phyloP scores from a whole-genome alignment of 2,329 filamentous ascomycete species.

The Colletotrichum melonis region DNA sequence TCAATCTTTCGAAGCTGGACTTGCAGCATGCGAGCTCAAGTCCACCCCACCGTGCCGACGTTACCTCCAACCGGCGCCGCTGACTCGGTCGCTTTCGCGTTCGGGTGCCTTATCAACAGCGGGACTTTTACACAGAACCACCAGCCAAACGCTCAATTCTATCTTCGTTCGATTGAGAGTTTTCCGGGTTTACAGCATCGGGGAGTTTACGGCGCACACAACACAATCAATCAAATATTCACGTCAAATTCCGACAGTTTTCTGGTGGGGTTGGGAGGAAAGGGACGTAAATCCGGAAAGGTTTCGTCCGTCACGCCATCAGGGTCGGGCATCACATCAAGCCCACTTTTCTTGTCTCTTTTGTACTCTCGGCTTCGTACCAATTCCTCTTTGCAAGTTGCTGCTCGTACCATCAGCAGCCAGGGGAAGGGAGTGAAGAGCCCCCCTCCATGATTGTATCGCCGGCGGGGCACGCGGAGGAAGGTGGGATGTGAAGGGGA shows the following conservation, averaged over 20 bases:
- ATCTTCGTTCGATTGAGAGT: neutral
- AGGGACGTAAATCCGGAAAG: neutral
- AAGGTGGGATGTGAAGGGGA: neutral
- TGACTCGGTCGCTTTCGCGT: neutral
- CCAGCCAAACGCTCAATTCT: neutral
- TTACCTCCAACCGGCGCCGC: neutral
- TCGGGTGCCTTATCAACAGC: neutral
- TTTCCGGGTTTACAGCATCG: neutral
- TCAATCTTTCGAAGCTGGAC: neutral
- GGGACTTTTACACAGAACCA: too few relatives aligned
- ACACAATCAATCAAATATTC: neutral
- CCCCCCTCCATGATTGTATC: constrained; percentile 4
- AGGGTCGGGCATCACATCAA: constrained; percentile 21
- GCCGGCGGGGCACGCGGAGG: constrained; percentile 1
- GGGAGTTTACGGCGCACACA: constrained; percentile 9
- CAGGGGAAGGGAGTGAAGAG: neutral
- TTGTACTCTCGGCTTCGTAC: neutral
- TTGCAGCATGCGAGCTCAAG: neutral
- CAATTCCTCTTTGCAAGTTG: neutral
- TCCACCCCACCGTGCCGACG: neutral
- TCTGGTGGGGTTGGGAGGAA: neutral
- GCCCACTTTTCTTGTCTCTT: constrained; percentile 9
- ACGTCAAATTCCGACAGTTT: neutral
- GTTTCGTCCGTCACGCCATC: constrained; percentile 15
- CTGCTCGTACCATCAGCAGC: neutral